Conservation (phyloP, 768 basidiomycete species). For the Leucocoprinus leucothites region DNA sequence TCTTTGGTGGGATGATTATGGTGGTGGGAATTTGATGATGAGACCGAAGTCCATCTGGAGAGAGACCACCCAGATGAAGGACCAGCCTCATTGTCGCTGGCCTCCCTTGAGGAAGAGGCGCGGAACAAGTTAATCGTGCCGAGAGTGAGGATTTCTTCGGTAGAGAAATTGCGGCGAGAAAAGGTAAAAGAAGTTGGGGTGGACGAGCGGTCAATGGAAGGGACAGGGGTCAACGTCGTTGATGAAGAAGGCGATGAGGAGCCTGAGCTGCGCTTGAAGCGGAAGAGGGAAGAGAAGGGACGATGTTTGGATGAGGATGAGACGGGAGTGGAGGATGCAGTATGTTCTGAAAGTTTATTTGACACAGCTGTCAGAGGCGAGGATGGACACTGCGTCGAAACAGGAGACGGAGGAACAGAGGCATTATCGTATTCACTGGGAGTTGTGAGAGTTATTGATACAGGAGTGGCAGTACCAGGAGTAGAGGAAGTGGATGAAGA, state of each 20-base stretch:
- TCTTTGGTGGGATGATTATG: no score
- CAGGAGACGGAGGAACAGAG: slow-evolving; percentile 11
- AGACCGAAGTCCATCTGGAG: slow-evolving; percentile 28
- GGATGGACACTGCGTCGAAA: slow-evolving; percentile 2
- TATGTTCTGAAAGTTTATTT: slow-evolving; percentile 10
- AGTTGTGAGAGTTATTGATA: slow-evolving; percentile 18
- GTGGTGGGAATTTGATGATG: no score
- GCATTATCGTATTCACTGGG: slow-evolving; percentile 21
- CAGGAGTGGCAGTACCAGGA: slow-evolving; percentile 18
- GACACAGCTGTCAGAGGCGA: slow-evolving; percentile 2
- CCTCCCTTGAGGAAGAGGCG: slow-evolving; percentile 26
- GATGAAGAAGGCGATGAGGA: slow-evolving; percentile 27
- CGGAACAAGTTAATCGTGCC: slow-evolving; percentile 39
- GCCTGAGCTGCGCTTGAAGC: slow-evolving; percentile 25
- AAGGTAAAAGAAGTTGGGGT: slow-evolving; percentile 14
- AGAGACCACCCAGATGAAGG: slow-evolving; percentile 23
- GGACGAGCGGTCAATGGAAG: slow-evolving; percentile 27
- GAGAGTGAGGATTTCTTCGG: slow-evolving; percentile 34
- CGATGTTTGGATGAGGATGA: slow-evolving; percentile 19
- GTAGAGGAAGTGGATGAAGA: slow-evolving; percentile 15
- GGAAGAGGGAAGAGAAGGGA: slow-evolving; percentile 23
- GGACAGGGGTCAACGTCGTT: slow-evolving; percentile 35
- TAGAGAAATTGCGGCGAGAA: slow-evolving; percentile 25
- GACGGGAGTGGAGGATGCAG: no score
- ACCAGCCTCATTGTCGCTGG: slow-evolving; percentile 14